Evolutionary conservation across 169 alveolate species (phyloP).

Genomic region (Eimeria sp.): DNA sequence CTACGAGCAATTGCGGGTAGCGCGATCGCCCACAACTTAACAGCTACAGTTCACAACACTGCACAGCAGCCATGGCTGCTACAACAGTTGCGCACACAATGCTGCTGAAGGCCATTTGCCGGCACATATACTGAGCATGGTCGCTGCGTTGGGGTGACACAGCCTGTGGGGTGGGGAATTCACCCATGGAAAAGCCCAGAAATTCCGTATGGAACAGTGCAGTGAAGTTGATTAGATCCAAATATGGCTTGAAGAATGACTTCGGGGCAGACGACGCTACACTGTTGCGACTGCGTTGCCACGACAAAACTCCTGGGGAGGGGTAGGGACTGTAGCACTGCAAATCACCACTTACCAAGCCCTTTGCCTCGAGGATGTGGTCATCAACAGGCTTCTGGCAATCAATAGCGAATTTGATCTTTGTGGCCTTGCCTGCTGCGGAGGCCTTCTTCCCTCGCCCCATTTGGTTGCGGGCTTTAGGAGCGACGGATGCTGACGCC

Average conservation of each 20-base stretch:
- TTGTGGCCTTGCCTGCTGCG: slow-evolving; percentile 65
- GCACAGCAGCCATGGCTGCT: neutral
- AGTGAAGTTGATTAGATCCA: neutral
- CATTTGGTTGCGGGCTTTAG: slow-evolving; percentile 74
- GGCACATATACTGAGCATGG: neutral
- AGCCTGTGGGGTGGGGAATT: neutral
- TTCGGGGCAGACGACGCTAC: neutral
- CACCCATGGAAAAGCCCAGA: neutral
- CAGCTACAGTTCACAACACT: neutral
- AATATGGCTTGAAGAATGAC: neutral
- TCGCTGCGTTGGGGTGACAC: neutral
- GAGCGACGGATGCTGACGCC: slow-evolving; percentile 73
- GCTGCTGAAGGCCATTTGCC: neutral
- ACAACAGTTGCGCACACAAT: neutral
- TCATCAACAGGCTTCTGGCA: slow-evolving; percentile 88
- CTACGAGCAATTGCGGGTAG: neutral
- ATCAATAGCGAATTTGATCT: slow-evolving; percentile 84
- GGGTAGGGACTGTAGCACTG: neutral
- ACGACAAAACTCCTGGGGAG: neutral
- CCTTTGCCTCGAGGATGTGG: slow-evolving; percentile 85
- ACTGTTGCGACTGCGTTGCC: neutral
- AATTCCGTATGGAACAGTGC: neutral
- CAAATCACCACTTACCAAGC: slow-evolving; percentile 73
- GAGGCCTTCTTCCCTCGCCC: slow-evolving; percentile 81
- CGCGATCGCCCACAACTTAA: neutral